Evolutionary conservation across 345 rosid genomes (phyloP).

Genomic region (Aquilaria sinensis): DNA sequence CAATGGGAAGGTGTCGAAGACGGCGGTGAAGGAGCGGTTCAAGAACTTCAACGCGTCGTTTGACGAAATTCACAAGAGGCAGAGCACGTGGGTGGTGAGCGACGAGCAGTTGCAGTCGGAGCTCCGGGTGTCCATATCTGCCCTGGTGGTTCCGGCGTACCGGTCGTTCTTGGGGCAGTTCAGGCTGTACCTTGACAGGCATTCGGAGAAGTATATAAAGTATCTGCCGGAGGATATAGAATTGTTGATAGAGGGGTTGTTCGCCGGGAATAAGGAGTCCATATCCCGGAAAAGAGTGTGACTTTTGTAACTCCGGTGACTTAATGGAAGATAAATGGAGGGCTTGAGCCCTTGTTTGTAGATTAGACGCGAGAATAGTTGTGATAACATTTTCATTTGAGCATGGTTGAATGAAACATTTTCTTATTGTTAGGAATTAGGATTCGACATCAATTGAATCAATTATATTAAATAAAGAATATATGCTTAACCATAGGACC

Average conservation of each 20-base stretch:
- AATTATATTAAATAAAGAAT: too few species aligned
- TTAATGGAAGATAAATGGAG: too few species aligned
- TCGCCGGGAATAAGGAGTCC: slow-evolving; percentile 61
- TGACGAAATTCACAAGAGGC: slow-evolving; percentile 84
- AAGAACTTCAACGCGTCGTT: slow-evolving; percentile 65
- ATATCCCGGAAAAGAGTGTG: slow-evolving; percentile 38
- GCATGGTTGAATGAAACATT: too few species aligned
- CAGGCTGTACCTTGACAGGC: slow-evolving; percentile 57
- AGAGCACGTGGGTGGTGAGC: slow-evolving; percentile 80
- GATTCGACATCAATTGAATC: too few species aligned
- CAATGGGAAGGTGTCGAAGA: slow-evolving; percentile 57
- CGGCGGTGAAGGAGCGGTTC: slow-evolving; percentile 70
- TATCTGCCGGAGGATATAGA: slow-evolving; percentile 88
- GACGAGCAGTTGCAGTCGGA: slow-evolving; percentile 89
- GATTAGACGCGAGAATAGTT: too few species aligned
- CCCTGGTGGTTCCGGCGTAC: slow-evolving; percentile 83
- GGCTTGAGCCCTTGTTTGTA: too few species aligned
- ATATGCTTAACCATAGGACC: too few species aligned
- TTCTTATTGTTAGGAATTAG: too few species aligned
- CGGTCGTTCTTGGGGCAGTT: slow-evolving; percentile 71
- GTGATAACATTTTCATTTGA: too few species aligned
- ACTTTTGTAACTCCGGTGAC: slow-evolving; percentile 1
- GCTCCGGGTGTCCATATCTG: slow-evolving; percentile 74
- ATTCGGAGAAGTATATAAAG: slow-evolving; percentile 67
- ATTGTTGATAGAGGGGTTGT: slow-evolving; percentile 60